Evolutionary conservation across 2,329 filamentous ascomycete species (phyloP).

Genomic region (Scytalidium sp.): DNA sequence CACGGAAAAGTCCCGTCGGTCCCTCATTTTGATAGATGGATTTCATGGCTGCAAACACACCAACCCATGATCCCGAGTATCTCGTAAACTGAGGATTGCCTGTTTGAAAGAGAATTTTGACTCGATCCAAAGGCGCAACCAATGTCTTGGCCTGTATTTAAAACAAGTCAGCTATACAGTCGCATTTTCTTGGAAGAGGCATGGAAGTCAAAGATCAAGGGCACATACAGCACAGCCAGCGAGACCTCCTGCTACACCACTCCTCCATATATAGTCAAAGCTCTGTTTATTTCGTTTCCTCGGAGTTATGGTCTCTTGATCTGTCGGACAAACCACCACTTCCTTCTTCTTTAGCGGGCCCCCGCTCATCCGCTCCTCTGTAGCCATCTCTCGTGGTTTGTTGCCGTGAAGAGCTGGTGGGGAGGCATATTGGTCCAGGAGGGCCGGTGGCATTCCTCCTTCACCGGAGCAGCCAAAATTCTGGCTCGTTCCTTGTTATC

Average conservation of each 20-base stretch:
- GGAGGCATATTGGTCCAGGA: constrained; percentile 52
- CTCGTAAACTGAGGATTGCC: constrained; percentile 92
- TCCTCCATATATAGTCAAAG: constrained; percentile 79
- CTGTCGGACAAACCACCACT: constrained; percentile 45
- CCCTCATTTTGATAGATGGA: constrained; percentile 81
- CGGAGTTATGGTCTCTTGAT: constrained; percentile 48
- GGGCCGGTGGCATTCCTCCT: constrained; percentile 52
- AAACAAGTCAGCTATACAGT: constrained; percentile 6
- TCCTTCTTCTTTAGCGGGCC: constrained; percentile 22
- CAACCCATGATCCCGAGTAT: constrained; percentile 86
- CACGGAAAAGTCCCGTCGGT: constrained; percentile 75
- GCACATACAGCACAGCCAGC: constrained; percentile 80
- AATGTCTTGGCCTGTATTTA: constrained; percentile 79
- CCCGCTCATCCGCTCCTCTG: constrained; percentile 16
- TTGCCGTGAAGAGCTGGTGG: constrained; percentile 41
- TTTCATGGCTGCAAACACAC: constrained; percentile 75
- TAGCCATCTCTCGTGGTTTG: constrained; percentile 35
- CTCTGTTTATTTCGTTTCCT: constrained; percentile 62
- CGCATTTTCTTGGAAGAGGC: constrained; percentile 7
- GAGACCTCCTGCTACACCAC: constrained; percentile 81
- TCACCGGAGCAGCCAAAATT: constrained; percentile 13
- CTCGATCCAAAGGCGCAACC: constrained; percentile 91
- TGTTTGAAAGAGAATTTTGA: constrained; percentile 98
- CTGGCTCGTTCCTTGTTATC: constrained; percentile 15
- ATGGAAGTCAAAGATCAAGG: constrained; percentile 3